Base-by-base conservation (phyloP, 2,329 filamentous ascomycete species). In the Waltergamsia citrina region DNA sequence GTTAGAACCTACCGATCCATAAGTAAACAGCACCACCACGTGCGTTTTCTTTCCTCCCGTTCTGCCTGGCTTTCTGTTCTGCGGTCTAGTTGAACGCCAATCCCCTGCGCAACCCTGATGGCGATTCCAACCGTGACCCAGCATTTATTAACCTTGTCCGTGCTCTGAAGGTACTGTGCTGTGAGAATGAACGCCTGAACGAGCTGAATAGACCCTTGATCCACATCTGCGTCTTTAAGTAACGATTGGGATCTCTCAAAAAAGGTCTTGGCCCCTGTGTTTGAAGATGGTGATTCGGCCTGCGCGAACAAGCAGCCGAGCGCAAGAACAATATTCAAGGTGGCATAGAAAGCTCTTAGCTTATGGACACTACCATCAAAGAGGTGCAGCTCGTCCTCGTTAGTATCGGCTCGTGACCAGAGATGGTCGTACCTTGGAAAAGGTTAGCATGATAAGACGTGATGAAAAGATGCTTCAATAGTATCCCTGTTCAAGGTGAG, bases 41-140 rank as follows among this genome's bases (percentile, higher is more conserved):
- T 54, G n/a, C 56, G 45, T 21, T 46, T 44, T 8, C 51, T 46
- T 15, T 60, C 52, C 29, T 63, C 57, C 7, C 34, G 47, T 34
- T 63, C 59, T n/a, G 59, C 27, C 1, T 27, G 51, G 38, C 14
- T 41, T 20, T 36, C 38, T 34, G 17, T 35, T 21, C 14, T 41
- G 22, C 38, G 41, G 17, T 46, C 47, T 7, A 51, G 49, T 34
- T 66, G 61, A 22, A 67, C 39, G 1, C 62, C 61, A 3, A 66
- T 43, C 1, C 60, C 59, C 29, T 59, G 54, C 1, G 58, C 62
- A 8, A 63, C 45, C 4, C 61, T 48, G 32, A 54, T 60, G 0
- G 63, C 62, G 5, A 65, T 33, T 2, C 62, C 62, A 5, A 63
- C 53, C 1, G 55, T 45, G 30, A 62, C 60, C 60, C 62, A 66